Evolutionary conservation across 129 eudicot species (phyloP).

Genomic region (Tagetes patula): DNA sequence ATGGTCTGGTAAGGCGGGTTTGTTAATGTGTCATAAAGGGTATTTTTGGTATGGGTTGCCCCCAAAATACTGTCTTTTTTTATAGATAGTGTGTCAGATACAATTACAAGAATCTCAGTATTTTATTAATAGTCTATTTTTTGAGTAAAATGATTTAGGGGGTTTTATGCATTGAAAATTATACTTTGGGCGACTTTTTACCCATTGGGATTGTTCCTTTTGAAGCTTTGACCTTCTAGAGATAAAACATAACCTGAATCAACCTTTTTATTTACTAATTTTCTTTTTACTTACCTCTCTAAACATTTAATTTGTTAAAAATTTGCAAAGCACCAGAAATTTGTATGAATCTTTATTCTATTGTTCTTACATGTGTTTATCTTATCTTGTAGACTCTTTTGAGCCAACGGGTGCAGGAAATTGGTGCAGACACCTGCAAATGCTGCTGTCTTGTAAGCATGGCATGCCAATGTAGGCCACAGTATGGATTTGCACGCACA

Average conservation of each 20-base stretch:
- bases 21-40: not conserved
- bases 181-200: not conserved
- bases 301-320: not conserved
- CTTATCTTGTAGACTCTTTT: constrained; percentile 67
- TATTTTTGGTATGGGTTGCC: not conserved
- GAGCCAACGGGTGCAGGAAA: constrained; percentile 93
- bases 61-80: too few relatives aligned
- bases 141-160: not conserved
- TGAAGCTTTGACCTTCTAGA: not conserved
- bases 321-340: not conserved
- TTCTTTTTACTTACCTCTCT: too few relatives aligned
- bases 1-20: not conserved
- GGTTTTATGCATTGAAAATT: not conserved
- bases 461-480: constrained; percentile 85
- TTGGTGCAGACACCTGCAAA: constrained; percentile 90
- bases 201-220: not conserved
- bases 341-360: not conserved
- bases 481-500: constrained; percentile 64
- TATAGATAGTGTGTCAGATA: not conserved
- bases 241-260: not conserved
- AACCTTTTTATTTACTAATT: not conserved
- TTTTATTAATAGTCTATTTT: not conserved
- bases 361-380: constrained; percentile 11
- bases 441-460: constrained; percentile 78
- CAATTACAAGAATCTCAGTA: not conserved